phyloP scores from a whole-genome alignment of 2,329 filamentous ascomycete species.

The Achaetomium macrosporum region DNA sequence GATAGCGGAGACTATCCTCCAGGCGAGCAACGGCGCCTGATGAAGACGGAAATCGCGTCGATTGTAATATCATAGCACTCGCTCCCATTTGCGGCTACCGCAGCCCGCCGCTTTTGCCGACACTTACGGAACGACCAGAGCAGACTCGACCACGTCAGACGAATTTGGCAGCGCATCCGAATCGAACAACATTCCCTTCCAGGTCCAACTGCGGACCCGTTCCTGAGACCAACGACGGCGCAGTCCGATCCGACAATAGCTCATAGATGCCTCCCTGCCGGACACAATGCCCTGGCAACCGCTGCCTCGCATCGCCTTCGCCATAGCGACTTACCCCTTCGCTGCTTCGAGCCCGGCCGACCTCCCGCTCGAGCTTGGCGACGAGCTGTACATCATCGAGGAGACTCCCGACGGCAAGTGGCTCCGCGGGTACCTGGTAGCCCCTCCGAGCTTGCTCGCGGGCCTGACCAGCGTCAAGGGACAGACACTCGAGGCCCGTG shows the following conservation, averaged over 20 bases:
- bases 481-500: slow-evolving; percentile 87
- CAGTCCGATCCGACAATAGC: not conserved
- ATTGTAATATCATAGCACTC: slow-evolving; percentile 7
- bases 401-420: slow-evolving; percentile 88
- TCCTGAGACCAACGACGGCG: slow-evolving; percentile 4
- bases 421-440: slow-evolving; percentile 92
- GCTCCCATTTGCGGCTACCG: not conserved
- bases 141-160: not conserved
- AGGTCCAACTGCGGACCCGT: not conserved
- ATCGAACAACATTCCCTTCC: not conserved
- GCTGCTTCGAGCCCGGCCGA: slow-evolving; percentile 79
- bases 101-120: not conserved
- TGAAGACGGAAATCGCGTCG: slow-evolving; percentile 3
- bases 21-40: slow-evolving; percentile 7
- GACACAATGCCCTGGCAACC: slow-evolving; percentile 88
- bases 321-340: slow-evolving; percentile 93
- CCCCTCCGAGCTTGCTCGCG: slow-evolving; percentile 85
- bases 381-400: slow-evolving; percentile 98
- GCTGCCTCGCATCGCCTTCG: slow-evolving; percentile 94
- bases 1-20: not conserved
- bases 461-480: slow-evolving; percentile 87
- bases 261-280: slow-evolving; percentile 24
- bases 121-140: not conserved
- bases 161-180: not conserved
- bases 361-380: slow-evolving; percentile 91